Evolutionary conservation across 768 basidiomycete genomes (phyloP), one percentile per base, ranked within the genome.

Genomic region (Solioccasus polychromus): DNA sequence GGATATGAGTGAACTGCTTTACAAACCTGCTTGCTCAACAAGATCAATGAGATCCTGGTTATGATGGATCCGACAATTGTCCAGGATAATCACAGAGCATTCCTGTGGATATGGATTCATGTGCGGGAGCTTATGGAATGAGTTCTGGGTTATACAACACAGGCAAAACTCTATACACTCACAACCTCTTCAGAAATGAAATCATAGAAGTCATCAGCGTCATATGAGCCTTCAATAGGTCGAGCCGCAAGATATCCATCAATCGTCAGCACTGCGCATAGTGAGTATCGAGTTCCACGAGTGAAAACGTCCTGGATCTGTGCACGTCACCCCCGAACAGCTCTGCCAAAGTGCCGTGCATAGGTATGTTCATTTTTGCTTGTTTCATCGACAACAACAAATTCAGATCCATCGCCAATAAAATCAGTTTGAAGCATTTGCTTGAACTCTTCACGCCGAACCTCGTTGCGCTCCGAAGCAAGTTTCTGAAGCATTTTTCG

Each of bases 371-470:
- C 29, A 5, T 45, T 31, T 10, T 45, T 45, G 36, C 44, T 30
- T 8, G 36, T 45, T 38, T 45, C 29, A 25, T 38, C 36, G 17
- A 44, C 20, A 22, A 37, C 22, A 14, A 44, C 26, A 29, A 44
- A 35, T n/a, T 44, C 19, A 15, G 36, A 45, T 10, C 44, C 36
- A 28, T 45, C 44, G 2, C 35, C 19, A 24, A 45, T 6, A 14
- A 45, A 24, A 10, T 24, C 26, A 2, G 19, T 36, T 11, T 2
- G 29, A 8, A 45, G 28, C 28, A 37, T 24, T 20, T 20, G 19
- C 29, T 30, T 12, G 29, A 41, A 31, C 15, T 41, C 30, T 3
- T 41, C 12, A 2, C 15, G 7, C 6, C 14, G 6, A 20, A 38
- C 10, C 37, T 26, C 37, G 22, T 41, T n/a, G 15, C 30, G 14